Base-by-base conservation (phyloP, 73 alveolate genomes). In the Paramecium sexaurelia region DNA sequence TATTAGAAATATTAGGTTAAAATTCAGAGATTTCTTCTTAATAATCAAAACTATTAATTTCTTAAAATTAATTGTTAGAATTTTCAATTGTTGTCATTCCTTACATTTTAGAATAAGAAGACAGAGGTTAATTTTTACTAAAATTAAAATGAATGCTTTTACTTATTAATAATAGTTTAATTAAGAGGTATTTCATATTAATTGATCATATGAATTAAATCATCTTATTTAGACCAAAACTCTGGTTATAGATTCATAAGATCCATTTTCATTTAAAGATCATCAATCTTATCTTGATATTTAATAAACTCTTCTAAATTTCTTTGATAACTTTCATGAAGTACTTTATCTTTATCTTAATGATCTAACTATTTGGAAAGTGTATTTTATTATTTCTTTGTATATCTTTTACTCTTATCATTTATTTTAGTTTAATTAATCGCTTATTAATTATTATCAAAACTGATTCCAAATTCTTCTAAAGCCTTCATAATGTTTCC, bases 211-310 rank as follows among this genome's bases (percentile, higher is more conserved):
- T 71, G 35, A 13, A 71, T 33, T 71, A 71, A 33, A 33, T 71
- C 86, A 71, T 71, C 86, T 36, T 71, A 3, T 71, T 71, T 40
- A n/a, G 35, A 35, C 86, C 86, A 71, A 71, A 71, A 71, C 5
- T 71, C 86, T 33, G 86, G 55, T 37, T 71, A n/a, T 11, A 35
- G 32, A 11, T 71, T 33, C 43, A 71, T 27, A 0, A 36, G 55
- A 32, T 71, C 56, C 86, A 71, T 71, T 71, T 71, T 71, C 8
- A 33, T 33, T 33, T 36, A n/a, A 9, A 71, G 43, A 27, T 71
- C 51, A 33, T 71, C 86, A 5, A 33, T 20, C 47, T 71, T 32
- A 33, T 71, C 86, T 36, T 71, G 15, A 37, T 71, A 71, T 71
- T 71, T 71, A 13, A 71, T 71, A 19, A 71, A 71, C 10, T 71